Evolutionary conservation across 805 yeast species (phyloP), one percentile per base, ranked within the genome.

Genomic region (Hanseniaspora occidentalis): DNA sequence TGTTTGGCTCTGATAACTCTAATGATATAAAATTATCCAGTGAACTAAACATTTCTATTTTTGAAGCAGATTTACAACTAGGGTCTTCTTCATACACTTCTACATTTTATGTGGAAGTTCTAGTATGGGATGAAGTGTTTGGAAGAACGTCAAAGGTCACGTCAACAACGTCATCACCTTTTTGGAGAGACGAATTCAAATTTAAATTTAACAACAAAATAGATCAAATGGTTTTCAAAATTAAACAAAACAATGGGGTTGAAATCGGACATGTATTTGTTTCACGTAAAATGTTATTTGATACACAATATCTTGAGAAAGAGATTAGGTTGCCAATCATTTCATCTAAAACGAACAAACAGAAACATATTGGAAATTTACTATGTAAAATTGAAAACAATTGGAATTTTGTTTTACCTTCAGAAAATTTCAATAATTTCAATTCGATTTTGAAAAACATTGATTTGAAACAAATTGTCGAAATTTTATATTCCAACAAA

Each of bases 111-210:
- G 75, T 82, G 2, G 95, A 85, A 50, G 65, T 86, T 2, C 62
- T 70, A 14, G 66, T 84, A 55, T 81, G 92, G 80, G 77, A 73
- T 16, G 66, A 73, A 36, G 75, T 80, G 1, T 81, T 89, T 84
- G 84, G 82, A 29, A 65, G 85, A 47, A 84, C 96, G 0, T 78
- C 86, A 2, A 64, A 73, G 6, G 79, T 79, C 0, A 61, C 65
- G 27, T 62, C 70, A 36, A 37, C 34, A 3, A 43, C 57, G 2
- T 47, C 56, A 0, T 67, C 69, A 41, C 88, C 94, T 1, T 84
- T 84, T 53, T 88, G 95, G 92, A 75, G 86, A 52, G 95, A 88
- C 51, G 73, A 68, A 35, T 34, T 41, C 18, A 22, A 35, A 6
- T 81, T 83, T 52, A 61, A 69, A 2, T 61, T 81, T n/a, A 73